Evolutionary conservation across 441 rosid species (phyloP).

Genomic region (Bocquillonia castaneifolia): DNA sequence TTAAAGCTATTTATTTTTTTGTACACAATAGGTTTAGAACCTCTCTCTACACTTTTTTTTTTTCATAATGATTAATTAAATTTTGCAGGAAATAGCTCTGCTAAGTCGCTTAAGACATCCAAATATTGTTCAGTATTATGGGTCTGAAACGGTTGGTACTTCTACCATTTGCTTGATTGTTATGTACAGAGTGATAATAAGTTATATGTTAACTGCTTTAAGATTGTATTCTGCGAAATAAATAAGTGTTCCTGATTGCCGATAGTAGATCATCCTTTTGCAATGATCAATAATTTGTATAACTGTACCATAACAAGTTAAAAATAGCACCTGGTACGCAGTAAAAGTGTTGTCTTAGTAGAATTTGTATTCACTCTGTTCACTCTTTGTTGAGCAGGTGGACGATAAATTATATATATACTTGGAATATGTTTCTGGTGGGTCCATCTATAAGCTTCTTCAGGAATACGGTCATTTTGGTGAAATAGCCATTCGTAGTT

Average conservation of each 20-base stretch:
- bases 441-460: slow-evolving; percentile 93
- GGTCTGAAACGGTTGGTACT: slow-evolving; percentile 68
- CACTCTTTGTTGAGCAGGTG: slow-evolving; percentile 44
- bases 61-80: slow-evolving; percentile 3
- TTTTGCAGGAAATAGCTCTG: slow-evolving; percentile 62
- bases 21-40: neutral
- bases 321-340: neutral
- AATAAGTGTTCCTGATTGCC: too few relatives aligned
- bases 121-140: slow-evolving; percentile 94
- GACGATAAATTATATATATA: slow-evolving; percentile 85
- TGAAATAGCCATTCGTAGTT: slow-evolving; percentile 83
- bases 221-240: neutral
- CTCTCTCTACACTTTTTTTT: neutral
- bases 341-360: neutral
- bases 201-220: neutral
- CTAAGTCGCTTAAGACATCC: slow-evolving; percentile 76
- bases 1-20: neutral
- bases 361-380: neutral
- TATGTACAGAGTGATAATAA: neutral
- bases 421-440: slow-evolving; percentile 96
- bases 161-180: slow-evolving; percentile 10
- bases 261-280: neutral
- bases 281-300: neutral
- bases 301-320: neutral
- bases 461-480: slow-evolving; percentile 89